Evolutionary conservation across 805 yeast genomes (phyloP), one percentile per base, ranked within the genome.

Genomic region (Nakazawaea anatomiae): DNA sequence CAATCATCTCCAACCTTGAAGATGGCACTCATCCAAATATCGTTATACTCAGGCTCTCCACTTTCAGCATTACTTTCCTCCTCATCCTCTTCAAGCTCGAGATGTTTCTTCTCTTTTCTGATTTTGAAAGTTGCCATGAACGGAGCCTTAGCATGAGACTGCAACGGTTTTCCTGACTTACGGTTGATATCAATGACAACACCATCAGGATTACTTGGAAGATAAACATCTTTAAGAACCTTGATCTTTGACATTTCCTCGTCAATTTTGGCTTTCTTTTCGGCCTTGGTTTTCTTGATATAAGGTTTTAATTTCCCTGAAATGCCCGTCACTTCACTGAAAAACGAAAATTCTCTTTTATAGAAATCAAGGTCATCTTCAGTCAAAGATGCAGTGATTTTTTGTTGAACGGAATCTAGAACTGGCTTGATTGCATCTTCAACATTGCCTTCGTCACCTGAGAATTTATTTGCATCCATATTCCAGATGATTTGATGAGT

Each of bases 1-100:
- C 98, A 92, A 69, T 94, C 99, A 70, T 94, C 99, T 54, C 99
- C 99, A 50, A 94, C 99, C 68, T 94, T 94, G 79, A 94, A 94
- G 65, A 94, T 95, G 11, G 99, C 99, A 62, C 95, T 83, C 63
- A 90, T 90, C 95, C 96, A 87, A 57, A 75, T 79, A 47, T 87
- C 92, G 46, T 79, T 64, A 28, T 42, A 46, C 5, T 65, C 61
- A 1, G 72, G 73, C n/a, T 55, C 49, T 43, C 51, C 52, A 32
- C 11, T 32, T 8, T 32, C 11, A 32, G 35, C 35, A 32, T 11
- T 32, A 32, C 11, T 11, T 32, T 56, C 62, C 6, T 59, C 62
- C 31, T 63, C 66, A 10, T 47, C 55, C 5, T 60, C 63, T 5
- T 58, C 63, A 7, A 73, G 75, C 42, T 75, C 77, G 11, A 68